These are phyloP conservation scores for Penicillium psychrosexuale DNA, from an alignment of 2,329 filamentous ascomycete genomes.

Conservation along the genomic window DNA sequence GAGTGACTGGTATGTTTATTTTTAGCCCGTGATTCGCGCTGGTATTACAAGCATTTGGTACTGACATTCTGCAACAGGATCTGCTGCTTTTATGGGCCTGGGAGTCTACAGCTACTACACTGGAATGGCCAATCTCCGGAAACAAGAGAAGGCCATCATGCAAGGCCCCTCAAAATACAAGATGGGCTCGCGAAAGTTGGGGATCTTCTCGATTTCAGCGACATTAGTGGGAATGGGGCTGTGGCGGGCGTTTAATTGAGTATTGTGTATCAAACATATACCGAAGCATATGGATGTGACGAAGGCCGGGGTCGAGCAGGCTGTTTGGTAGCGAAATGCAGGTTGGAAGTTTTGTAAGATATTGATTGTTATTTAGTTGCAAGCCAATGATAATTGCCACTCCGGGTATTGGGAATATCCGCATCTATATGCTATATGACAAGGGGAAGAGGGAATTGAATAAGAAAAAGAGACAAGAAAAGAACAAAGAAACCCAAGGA, in stretches of 20 bases:
- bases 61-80: constrained; percentile 52
- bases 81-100: constrained; percentile 70
- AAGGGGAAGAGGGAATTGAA: constrained; percentile 11
- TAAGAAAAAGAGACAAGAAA: constrained; percentile 8
- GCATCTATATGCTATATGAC: constrained; percentile 35
- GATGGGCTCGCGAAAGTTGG: constrained; percentile 65
- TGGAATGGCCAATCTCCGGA: constrained; percentile 67
- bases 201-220: constrained; percentile 66
- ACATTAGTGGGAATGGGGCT: constrained; percentile 67
- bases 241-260: constrained; percentile 62
- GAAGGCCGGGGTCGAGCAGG: not conserved
- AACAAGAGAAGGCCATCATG: constrained; percentile 60
- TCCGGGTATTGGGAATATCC: constrained; percentile 40
- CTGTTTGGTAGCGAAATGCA: not conserved
- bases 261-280: not conserved
- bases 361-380: constrained; percentile 22
- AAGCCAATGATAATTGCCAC: constrained; percentile 29
- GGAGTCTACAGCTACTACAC: constrained; percentile 75
- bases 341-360: constrained; percentile 16
- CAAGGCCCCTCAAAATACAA: constrained; percentile 68
- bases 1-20: constrained; percentile 59
- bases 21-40: not conserved
- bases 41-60: not conserved
- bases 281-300: not conserved
- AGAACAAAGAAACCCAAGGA: not conserved